Conservation (phyloP, 371 early-diverging fungal species). For the Gilbertella persicaria region DNA sequence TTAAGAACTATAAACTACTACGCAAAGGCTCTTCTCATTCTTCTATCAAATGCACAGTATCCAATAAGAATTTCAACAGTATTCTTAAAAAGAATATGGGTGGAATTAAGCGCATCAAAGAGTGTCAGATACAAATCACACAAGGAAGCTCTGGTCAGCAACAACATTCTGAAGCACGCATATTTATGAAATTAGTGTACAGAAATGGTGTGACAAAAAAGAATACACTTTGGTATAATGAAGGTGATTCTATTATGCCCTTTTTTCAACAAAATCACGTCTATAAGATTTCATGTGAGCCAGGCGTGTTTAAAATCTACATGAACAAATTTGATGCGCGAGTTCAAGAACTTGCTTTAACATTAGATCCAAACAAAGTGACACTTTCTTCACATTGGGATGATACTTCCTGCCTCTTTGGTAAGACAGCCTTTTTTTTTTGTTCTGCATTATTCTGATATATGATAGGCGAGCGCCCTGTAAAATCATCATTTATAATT, state of each 20-base stretch:
- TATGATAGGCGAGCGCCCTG: slow-evolving; percentile 9
- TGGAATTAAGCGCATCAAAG: background rate
- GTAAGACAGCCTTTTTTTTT: no score
- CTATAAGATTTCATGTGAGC: background rate
- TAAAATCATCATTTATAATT: slow-evolving; percentile 2
- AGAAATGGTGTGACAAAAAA: slow-evolving; percentile 17
- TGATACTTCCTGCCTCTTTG: background rate
- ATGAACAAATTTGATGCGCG: slow-evolving; percentile 5
- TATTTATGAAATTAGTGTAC: slow-evolving; percentile 5
- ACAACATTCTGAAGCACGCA: background rate
- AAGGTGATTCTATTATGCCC: slow-evolving; percentile 3
- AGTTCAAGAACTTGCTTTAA: slow-evolving; percentile 4
- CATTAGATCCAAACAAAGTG: slow-evolving; percentile 2
- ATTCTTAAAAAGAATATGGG: slow-evolving; percentile 16
- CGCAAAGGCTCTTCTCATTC: slow-evolving; percentile 2
- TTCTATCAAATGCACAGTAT: slow-evolving; percentile 2
- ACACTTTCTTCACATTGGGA: slow-evolving; percentile 8
- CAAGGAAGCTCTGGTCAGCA: background rate
- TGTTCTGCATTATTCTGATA: no score
- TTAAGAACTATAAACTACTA: slow-evolving; percentile 12
- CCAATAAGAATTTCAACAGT: slow-evolving; percentile 8
- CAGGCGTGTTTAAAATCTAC: slow-evolving; percentile 1
- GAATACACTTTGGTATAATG: slow-evolving; percentile 12
- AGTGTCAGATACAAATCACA: slow-evolving; percentile 2
- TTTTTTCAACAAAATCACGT: slow-evolving; percentile 4